Percentiles rank a stretch among this genome's conserved stretches.
phyloP scores from a whole-genome alignment of 225 moss, liverwort and hornwort genomes.

The Marchantia paleacea region DNA sequence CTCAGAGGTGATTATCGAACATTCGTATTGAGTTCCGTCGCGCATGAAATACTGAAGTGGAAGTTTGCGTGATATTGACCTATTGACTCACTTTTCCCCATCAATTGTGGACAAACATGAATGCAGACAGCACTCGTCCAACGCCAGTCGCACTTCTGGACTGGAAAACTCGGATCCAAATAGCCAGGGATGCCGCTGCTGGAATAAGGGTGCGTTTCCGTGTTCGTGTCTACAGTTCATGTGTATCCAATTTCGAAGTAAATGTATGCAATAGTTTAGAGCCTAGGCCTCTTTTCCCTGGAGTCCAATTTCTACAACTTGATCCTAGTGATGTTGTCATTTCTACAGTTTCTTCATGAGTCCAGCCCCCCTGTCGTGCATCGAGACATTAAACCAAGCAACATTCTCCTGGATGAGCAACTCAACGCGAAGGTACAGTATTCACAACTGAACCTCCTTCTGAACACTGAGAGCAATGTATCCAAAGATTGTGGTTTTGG shows the following conservation, averaged over 20 bases:
- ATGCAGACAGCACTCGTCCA: constrained; percentile 23
- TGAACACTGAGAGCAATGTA: no score
- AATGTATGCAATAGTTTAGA: neutral
- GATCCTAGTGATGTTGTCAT: neutral
- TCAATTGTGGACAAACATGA: no score
- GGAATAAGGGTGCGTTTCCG: constrained; percentile 23
- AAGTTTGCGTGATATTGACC: neutral
- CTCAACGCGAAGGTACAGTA: constrained; percentile 28
- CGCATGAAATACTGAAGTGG: neutral
- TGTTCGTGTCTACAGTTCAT: neutral
- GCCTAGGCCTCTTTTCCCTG: neutral
- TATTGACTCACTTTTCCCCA: no score
- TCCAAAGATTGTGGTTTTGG: no score
- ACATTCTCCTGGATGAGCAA: constrained; percentile 31
- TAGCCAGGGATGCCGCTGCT: constrained; percentile 31
- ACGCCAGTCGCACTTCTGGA: constrained; percentile 25
- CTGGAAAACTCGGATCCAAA: constrained; percentile 32
- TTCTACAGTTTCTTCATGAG: constrained; percentile 30
- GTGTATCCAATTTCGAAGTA: neutral
- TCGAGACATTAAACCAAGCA: constrained; percentile 33
- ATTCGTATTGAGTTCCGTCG: neutral
- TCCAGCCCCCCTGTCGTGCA: constrained; percentile 30
- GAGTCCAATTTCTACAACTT: neutral
- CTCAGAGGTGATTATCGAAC: constrained; percentile 21
- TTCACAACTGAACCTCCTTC: no score